These are phyloP conservation scores for Stachybotrys chartarum DNA, from an alignment of 2,329 filamentous ascomycete species.

Conservation along the genomic window DNA sequence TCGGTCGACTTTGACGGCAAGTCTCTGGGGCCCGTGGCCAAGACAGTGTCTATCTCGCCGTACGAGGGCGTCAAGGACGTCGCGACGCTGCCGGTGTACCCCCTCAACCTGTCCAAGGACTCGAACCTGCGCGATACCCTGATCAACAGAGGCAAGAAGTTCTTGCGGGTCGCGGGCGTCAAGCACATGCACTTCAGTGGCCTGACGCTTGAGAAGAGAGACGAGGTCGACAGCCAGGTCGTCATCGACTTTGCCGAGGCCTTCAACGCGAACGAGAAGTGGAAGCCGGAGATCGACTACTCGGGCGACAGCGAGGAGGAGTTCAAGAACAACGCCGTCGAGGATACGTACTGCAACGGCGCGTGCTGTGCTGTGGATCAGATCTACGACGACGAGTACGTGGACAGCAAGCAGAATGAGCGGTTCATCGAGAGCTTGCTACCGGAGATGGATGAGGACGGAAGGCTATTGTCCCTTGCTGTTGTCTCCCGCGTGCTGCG, in stretches of 20 bases:
- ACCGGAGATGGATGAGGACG: background rate
- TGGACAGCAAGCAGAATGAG: constrained; percentile 3
- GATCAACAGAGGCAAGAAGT: constrained; percentile 11
- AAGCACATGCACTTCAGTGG: constrained; percentile 22
- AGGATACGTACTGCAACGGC: background rate
- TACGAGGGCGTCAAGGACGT: constrained; percentile 18
- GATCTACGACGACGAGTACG: constrained; percentile 1
- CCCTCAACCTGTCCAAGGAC: constrained; percentile 8
- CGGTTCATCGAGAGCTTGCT: constrained; percentile 1
- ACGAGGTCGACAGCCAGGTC: constrained; percentile 23
- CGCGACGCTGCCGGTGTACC: constrained; percentile 16
- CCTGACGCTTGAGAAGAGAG: constrained; percentile 10
- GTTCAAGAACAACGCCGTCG: background rate
- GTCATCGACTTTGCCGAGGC: constrained; percentile 21
- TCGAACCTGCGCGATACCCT: constrained; percentile 5
- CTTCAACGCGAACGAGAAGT: constrained; percentile 5
- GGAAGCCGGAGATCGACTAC: background rate
- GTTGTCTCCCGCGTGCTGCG: background rate
- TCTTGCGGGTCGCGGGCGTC: constrained; percentile 9
- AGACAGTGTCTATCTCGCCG: constrained; percentile 10
- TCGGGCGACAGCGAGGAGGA: background rate
- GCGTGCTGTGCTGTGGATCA: background rate
- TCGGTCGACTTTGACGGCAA: constrained; percentile 24
- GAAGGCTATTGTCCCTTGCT: background rate
- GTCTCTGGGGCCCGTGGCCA: constrained; percentile 15